Percentiles rank a stretch among this genome's conserved stretches.
Evolutionary conservation across 2,329 filamentous ascomycete species (phyloP).

Genomic region (Penicillium sclerotigenum): DNA sequence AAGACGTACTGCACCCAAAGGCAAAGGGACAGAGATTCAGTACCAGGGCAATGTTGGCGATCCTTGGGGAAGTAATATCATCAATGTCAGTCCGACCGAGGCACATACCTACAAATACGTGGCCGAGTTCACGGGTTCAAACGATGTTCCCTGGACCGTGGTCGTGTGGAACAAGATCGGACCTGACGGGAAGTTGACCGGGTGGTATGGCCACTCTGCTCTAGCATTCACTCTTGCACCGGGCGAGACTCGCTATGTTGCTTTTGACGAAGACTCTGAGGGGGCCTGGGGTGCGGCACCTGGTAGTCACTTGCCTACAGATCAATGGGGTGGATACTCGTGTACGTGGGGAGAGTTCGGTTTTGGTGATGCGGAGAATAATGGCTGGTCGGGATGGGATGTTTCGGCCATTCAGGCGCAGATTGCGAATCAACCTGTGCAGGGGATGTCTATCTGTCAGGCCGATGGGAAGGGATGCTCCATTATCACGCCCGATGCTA

Average conservation of each 20-base stretch:
- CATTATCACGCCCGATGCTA: slow-evolving; percentile 23
- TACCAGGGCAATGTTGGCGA: slow-evolving; percentile 38
- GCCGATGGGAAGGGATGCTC: slow-evolving; percentile 29
- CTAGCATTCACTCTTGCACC: slow-evolving; percentile 32
- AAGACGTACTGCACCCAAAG: slow-evolving; percentile 22
- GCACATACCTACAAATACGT: slow-evolving; percentile 40
- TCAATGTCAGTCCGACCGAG: slow-evolving; percentile 31
- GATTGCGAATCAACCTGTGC: slow-evolving; percentile 25
- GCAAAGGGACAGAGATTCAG: slow-evolving; percentile 21
- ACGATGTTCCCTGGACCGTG: slow-evolving; percentile 33
- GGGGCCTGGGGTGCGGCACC: slow-evolving; percentile 37
- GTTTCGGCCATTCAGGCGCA: slow-evolving; percentile 42
- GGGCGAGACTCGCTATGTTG: slow-evolving; percentile 35
- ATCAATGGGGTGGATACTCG: slow-evolving; percentile 33
- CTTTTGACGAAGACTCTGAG: slow-evolving; percentile 39
- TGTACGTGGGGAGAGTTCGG: slow-evolving; percentile 42
- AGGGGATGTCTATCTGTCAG: slow-evolving; percentile 37
- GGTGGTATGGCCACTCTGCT: slow-evolving; percentile 38
- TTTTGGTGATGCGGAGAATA: slow-evolving; percentile 34
- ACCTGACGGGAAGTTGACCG: slow-evolving; percentile 33
- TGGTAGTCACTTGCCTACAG: slow-evolving; percentile 28
- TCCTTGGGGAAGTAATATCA: slow-evolving; percentile 44
- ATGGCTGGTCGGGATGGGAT: slow-evolving; percentile 40
- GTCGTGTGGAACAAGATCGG: slow-evolving; percentile 43
- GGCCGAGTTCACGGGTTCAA: slow-evolving; percentile 31